These are phyloP conservation scores for Talaromyces verruculosus DNA, from an alignment of 2,329 filamentous ascomycete species.

Conservation along the genomic window DNA sequence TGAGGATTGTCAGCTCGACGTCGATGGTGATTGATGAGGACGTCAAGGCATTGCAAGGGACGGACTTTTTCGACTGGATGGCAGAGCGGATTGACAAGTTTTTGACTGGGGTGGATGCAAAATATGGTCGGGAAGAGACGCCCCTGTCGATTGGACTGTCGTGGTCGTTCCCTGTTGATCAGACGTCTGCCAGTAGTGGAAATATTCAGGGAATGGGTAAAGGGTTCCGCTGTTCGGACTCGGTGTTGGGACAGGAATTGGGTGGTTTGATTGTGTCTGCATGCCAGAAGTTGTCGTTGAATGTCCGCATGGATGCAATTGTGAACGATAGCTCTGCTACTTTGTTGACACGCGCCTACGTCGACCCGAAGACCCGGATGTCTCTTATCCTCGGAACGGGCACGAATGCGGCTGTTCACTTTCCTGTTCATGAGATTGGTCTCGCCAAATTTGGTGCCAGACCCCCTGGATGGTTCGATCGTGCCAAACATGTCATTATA, in stretches of 20 bases:
- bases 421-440: conserved; percentile 57
- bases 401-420: conserved; percentile 63
- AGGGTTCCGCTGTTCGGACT: conserved; percentile 61
- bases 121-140: conserved; percentile 38
- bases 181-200: conserved; percentile 60
- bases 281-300: conserved; percentile 55
- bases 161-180: conserved; percentile 67
- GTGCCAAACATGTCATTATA: conserved; percentile 61
- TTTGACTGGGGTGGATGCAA: conserved; percentile 45
- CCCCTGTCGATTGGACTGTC: conserved; percentile 60
- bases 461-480: conserved; percentile 55
- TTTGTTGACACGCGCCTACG: conserved; percentile 62
- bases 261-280: conserved; percentile 60
- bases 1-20: conserved; percentile 57
- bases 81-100: conserved; percentile 59
- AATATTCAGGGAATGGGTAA: conserved; percentile 64
- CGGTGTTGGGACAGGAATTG: conserved; percentile 60
- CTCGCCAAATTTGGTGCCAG: conserved; percentile 57
- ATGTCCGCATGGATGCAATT: conserved; percentile 61
- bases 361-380: conserved; percentile 60
- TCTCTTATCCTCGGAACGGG: conserved; percentile 65
- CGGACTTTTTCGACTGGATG: conserved; percentile 67
- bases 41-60: conserved; percentile 56
- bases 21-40: conserved; percentile 58
- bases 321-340: conserved; percentile 65